phyloP scores from a whole-genome alignment of 768 basidiomycete species.

The Lepiota venenata region DNA sequence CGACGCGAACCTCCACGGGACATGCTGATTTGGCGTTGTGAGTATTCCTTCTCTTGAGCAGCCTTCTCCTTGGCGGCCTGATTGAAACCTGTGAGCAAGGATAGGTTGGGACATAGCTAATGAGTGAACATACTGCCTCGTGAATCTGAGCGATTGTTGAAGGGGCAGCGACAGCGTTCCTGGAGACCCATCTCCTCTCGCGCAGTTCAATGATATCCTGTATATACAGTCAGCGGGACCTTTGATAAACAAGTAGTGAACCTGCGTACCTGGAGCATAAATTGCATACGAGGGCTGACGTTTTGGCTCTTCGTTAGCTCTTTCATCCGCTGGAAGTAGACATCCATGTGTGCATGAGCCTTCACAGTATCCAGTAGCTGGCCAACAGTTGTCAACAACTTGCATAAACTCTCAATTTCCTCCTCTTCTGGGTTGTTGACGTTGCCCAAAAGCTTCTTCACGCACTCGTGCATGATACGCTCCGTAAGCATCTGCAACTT shows the following conservation, averaged over 20 bases:
- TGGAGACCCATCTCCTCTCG: conserved; percentile 74
- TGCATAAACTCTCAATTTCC: conserved; percentile 95
- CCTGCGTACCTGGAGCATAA: conserved; percentile 85
- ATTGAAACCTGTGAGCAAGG: conserved; percentile 4
- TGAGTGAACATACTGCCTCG: conserved; percentile 58
- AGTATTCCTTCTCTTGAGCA: conserved; percentile 55
- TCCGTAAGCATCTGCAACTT: conserved; percentile 98
- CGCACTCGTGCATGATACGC: conserved; percentile 98
- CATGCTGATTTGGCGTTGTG: conserved; percentile 66
- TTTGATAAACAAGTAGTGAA: not conserved
- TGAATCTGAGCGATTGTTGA: conserved; percentile 89
- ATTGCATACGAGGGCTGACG: conserved; percentile 85
- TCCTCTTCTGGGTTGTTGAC: conserved; percentile 96
- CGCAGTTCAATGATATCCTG: conserved; percentile 93
- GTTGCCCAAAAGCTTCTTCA: conserved; percentile 92
- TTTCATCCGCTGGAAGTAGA: conserved; percentile 91
- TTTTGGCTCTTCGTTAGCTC: conserved; percentile 71
- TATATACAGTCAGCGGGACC: not conserved
- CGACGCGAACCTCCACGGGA: conserved; percentile 90
- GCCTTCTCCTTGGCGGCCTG: conserved; percentile 85
- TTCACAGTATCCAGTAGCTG: conserved; percentile 75
- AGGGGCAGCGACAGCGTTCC: conserved; percentile 73
- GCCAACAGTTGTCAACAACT: conserved; percentile 88
- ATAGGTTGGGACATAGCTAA: conserved; percentile 1
- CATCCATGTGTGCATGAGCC: conserved; percentile 82